phyloP scores from a whole-genome alignment of 1,284 basidiomycete genomes.

The Malassezia japonica region DNA sequence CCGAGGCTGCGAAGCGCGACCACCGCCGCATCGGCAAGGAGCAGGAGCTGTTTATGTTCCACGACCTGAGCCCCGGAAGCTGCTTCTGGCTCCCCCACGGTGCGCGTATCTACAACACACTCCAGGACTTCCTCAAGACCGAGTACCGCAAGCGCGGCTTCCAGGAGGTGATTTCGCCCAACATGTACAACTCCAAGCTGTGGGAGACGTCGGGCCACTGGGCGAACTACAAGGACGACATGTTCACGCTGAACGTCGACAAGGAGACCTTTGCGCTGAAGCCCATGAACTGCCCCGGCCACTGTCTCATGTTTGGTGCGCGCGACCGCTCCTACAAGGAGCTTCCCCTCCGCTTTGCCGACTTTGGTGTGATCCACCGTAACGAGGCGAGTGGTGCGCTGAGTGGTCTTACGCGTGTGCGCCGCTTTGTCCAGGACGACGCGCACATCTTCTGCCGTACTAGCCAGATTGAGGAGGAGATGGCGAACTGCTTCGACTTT shows the following conservation, averaged over 20 bases:
- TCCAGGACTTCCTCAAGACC: slow-evolving; percentile 66
- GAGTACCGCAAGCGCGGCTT: slow-evolving; percentile 54
- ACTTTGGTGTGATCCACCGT: slow-evolving; percentile 94
- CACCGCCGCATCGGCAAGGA: slow-evolving; percentile 70
- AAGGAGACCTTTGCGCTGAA: slow-evolving; percentile 66
- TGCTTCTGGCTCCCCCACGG: slow-evolving; percentile 97
- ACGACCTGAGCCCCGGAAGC: slow-evolving; percentile 86
- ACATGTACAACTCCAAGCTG: slow-evolving; percentile 91
- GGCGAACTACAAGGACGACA: slow-evolving; percentile 80
- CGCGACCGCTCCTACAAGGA: slow-evolving; percentile 91
- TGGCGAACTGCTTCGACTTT: slow-evolving; percentile 81
- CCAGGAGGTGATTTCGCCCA: slow-evolving; percentile 74
- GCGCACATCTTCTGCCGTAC: slow-evolving; percentile 95
- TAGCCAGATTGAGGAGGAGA: slow-evolving; percentile 80
- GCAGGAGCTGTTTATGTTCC: slow-evolving; percentile 90
- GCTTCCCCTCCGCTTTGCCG: slow-evolving; percentile 90
- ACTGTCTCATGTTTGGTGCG: slow-evolving; percentile 90
- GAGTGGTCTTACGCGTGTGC: slow-evolving; percentile 82
- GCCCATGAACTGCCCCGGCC: slow-evolving; percentile 99
- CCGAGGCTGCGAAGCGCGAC: slow-evolving; percentile 92
- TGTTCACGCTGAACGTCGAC: slow-evolving; percentile 88
- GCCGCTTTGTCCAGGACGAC: slow-evolving; percentile 95
- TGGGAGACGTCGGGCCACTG: slow-evolving; percentile 99
- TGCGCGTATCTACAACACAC: slow-evolving; percentile 89
- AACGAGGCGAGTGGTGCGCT: slow-evolving; percentile 94